Evolutionary conservation across 2,329 filamentous ascomycete genomes (phyloP).

Genomic region (Talaromyces albobiverticillius): DNA sequence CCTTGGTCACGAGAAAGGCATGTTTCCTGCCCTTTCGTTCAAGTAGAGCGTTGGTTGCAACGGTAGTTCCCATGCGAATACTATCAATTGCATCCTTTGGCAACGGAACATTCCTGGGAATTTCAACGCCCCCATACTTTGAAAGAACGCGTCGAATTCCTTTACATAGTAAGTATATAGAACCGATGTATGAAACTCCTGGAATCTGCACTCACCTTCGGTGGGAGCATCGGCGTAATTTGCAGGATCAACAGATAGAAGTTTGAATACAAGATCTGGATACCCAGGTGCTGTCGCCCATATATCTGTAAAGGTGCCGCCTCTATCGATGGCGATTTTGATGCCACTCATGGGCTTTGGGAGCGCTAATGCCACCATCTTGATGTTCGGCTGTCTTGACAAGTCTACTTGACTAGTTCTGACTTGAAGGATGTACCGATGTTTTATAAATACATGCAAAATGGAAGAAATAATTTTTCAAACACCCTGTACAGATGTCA

Average conservation of each 20-base stretch:
- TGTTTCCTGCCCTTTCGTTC: constrained; percentile 22
- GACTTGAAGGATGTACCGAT: neutral
- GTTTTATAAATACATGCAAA: neutral
- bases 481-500: neutral
- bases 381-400: neutral
- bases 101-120: neutral
- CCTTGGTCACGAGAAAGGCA: constrained; percentile 66
- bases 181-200: constrained; percentile 60
- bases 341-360: neutral
- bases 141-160: constrained; percentile 16
- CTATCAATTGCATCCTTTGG: neutral
- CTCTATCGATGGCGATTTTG: constrained; percentile 25
- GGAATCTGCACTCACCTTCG: constrained; percentile 67
- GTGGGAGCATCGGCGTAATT: constrained; percentile 56
- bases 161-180: constrained; percentile 35
- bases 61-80: constrained; percentile 88
- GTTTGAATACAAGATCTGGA: constrained; percentile 38
- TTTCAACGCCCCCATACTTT: constrained; percentile 3
- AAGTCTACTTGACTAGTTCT: neutral
- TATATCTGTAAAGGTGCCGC: constrained; percentile 41
- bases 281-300: constrained; percentile 35
- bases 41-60: constrained; percentile 77
- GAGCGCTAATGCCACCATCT: neutral
- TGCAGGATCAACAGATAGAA: constrained; percentile 34
- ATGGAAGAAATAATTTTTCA: neutral